These are phyloP conservation scores for Tricladium varicosporioides DNA, from an alignment of 2,329 filamentous ascomycete species.

Conservation along the genomic window DNA sequence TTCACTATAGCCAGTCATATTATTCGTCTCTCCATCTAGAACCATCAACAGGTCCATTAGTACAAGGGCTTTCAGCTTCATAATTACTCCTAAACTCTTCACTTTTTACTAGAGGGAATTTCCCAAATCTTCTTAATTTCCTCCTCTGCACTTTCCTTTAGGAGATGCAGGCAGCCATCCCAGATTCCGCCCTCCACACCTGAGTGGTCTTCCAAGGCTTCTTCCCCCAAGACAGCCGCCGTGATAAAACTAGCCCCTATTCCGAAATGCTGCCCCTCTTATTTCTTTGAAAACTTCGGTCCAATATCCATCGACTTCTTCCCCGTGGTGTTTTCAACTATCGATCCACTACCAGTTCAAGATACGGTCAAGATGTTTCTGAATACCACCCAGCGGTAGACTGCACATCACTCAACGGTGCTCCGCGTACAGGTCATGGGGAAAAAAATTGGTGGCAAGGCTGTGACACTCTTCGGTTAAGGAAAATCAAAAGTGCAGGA, in stretches of 20 bases:
- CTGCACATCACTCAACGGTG: constrained; percentile 40
- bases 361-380: constrained; percentile 42
- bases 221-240: constrained; percentile 9
- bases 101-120: not conserved
- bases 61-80: too few relatives aligned
- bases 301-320: constrained; percentile 4
- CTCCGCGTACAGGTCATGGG: constrained; percentile 34
- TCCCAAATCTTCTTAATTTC: not conserved
- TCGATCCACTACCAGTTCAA: constrained; percentile 38
- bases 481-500: constrained; percentile 18
- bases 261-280: not conserved
- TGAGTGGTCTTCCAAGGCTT: constrained; percentile 11
- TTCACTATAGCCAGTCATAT: too few relatives aligned
- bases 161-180: constrained; percentile 13
- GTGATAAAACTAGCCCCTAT: constrained; percentile 9
- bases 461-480: constrained; percentile 43
- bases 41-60: too few relatives aligned
- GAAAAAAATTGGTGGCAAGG: constrained; percentile 41
- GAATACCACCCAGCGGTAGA: constrained; percentile 46
- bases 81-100: not conserved
- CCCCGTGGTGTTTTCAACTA: constrained; percentile 52
- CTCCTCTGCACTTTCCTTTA: constrained; percentile 7
- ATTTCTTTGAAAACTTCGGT: constrained; percentile 5
- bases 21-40: too few relatives aligned
- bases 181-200: constrained; percentile 10